Base-by-base conservation (phyloP, 805 yeast species). In the Spathaspora gorwiae region DNA sequence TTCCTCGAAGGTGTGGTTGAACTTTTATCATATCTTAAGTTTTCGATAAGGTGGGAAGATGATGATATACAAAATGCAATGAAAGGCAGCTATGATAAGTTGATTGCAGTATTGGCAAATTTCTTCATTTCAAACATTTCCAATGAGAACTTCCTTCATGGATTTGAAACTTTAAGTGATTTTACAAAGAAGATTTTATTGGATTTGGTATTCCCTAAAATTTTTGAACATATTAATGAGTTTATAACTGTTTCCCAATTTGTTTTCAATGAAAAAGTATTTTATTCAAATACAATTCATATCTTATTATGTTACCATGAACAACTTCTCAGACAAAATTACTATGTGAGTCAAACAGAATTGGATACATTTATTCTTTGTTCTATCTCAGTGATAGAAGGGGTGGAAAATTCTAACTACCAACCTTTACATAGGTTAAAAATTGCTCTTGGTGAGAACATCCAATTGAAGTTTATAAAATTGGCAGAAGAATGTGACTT, bases 1-100 rank as follows among this genome's bases (percentile, higher is more conserved):
- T 71, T 71, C 63, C 46, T 71, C 4, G 75, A 70, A 40, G 70
- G 74, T 2, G 49, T 63, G 0, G 65, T 68, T 48, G 75, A 70
- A 42, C 49, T 69, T 7, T 47, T 69, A 14, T 73, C 70, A 1
- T 63, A 68, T 37, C 46, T 70, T 10, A 59, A 56, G 38, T 44
- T 66, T 8, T 52, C 63, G 5, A 39, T 59, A 6, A 48, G 54
- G 6, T 62, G 70, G 66, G 36, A 50, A n/a, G 45, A 54, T 24
- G 36, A 51, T 12, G 59, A 55, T 3, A 45, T 60, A 11, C 30
- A 39, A 11, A 31, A 42, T 26, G 38, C 26, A 12, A 51, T 64
- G 36, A 40, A 48, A 13, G 31, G 43, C 4, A 55, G 61, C 26
- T 56, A 54, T 29, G 61, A 65, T 3, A 61, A 60, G 34, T 54